Percentiles rank a stretch among this genome's conserved stretches.
Conservation (phyloP, 2,329 filamentous ascomycete genomes). For the Epichloe sylvatica region DNA sequence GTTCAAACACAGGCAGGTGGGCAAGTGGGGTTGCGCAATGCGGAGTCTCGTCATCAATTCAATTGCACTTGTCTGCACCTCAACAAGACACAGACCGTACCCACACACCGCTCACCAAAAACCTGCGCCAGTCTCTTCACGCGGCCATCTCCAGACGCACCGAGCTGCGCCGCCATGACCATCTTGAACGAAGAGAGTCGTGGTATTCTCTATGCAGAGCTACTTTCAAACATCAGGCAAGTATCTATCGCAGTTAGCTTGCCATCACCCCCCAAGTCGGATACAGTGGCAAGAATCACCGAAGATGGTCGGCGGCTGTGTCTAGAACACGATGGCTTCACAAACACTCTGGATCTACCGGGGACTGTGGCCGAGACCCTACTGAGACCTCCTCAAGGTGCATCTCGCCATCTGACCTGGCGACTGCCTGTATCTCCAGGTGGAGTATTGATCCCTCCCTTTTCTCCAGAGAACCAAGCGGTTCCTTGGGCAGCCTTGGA, state of each 20-base stretch:
- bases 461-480: constrained; percentile 22
- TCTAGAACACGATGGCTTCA: constrained; percentile 31
- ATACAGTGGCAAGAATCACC: constrained; percentile 31
- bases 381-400: constrained; percentile 24
- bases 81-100: too few relatives aligned
- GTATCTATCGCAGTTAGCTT: constrained; percentile 44
- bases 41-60: neutral
- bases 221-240: constrained; percentile 50
- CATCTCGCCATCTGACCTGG: constrained; percentile 33
- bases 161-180: neutral
- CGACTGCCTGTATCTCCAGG: constrained; percentile 30
- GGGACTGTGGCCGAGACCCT: constrained; percentile 21
- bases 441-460: constrained; percentile 13
- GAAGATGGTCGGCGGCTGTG: constrained; percentile 31
- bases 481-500: constrained; percentile 44
- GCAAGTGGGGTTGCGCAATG: neutral
- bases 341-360: constrained; percentile 27
- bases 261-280: constrained; percentile 25
- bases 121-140: neutral
- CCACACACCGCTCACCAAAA: neutral
- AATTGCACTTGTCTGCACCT: too few relatives aligned
- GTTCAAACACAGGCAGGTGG: neutral
- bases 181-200: neutral
- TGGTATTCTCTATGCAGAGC: constrained; percentile 46
- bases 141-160: neutral